phyloP scores from a whole-genome alignment of 1,139 yeast species.

The Candida sanyaensis region DNA sequence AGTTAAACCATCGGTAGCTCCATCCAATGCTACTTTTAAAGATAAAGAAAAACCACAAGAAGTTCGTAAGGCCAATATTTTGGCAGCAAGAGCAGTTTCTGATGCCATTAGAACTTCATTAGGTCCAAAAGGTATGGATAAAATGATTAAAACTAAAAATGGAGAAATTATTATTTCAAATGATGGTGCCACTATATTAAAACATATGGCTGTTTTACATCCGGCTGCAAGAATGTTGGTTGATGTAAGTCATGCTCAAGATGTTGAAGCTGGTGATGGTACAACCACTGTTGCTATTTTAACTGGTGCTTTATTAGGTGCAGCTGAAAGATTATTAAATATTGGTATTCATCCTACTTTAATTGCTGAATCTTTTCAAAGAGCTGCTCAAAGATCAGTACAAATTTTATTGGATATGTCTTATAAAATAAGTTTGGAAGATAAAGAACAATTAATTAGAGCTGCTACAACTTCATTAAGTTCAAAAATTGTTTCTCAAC shows the following conservation, averaged over 20 bases:
- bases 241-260: slow-evolving; percentile 96
- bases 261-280: slow-evolving; percentile 98
- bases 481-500: slow-evolving; percentile 94
- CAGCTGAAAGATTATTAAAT: slow-evolving; percentile 85
- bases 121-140: slow-evolving; percentile 99
- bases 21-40: slow-evolving; percentile 87
- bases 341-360: slow-evolving; percentile 96
- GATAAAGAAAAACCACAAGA: slow-evolving; percentile 98
- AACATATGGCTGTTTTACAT: slow-evolving; percentile 96
- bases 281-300: slow-evolving; percentile 96
- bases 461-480: slow-evolving; percentile 95
- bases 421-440: slow-evolving; percentile 69
- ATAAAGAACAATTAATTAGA: slow-evolving; percentile 78
- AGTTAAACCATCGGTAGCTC: slow-evolving; percentile 32
- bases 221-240: slow-evolving; percentile 99
- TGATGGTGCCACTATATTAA: slow-evolving; percentile 95
- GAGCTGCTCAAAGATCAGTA: slow-evolving; percentile 88
- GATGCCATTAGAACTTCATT: slow-evolving; percentile 97
- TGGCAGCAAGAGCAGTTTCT: slow-evolving; percentile 96
- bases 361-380: slow-evolving; percentile 92
- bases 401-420: slow-evolving; percentile 86
- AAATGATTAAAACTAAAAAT: slow-evolving; percentile 91
- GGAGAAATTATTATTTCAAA: slow-evolving; percentile 95
- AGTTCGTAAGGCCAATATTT: slow-evolving; percentile 88
- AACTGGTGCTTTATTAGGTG: slow-evolving; percentile 91